Base-by-base conservation (phyloP, 2,329 filamentous ascomycete genomes). In the Botryotinia globosa region DNA sequence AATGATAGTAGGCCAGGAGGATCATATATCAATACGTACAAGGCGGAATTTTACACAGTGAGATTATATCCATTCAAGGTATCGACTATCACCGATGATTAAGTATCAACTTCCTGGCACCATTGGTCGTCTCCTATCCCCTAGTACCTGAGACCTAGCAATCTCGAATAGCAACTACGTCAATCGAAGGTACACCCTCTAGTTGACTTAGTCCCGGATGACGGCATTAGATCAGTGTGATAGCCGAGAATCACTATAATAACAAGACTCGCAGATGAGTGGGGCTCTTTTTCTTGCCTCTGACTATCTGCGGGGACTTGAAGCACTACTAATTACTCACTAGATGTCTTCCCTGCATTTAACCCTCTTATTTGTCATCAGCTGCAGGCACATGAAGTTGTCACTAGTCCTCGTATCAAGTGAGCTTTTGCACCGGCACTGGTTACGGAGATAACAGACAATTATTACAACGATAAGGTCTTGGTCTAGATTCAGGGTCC, bases 41-140 rank as follows among this genome's bases (percentile, higher is more conserved):
- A 6, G 16, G 5, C 4, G 2, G 8, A 16, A 6, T 12, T 5
- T 18, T 6, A 16, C 14, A 0, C n/a, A 14, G n/a, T 7, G 5
- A 16, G n/a, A 9, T 54, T n/a, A 14, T 5, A 54, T 8, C 0
- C 25, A 29, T 54, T 29, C 1, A 54, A 29, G 9, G 6, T 8
- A 7, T 25, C 8, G 25, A 29, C 6, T 18, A 12, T 54, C n/a
- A 16, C 51, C 3, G 14, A 18, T 6, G 18, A 54, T 3, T 18
- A 54, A 18, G 0, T 18, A 29, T 2, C 6, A 18, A 0, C 25
- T 18, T 0, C 0, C n/a, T 4, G 51, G 8, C 14, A 18, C 14
- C 6, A 16, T 9, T 1, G 3, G 3, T 4, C 6, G 2, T 54
- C n/a, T 54, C 1, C 12, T 0, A 14, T 29, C 1, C 3, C 7